These are phyloP conservation scores for Bolboschoenus planiculmis DNA, from an alignment of 176 grass and related monocot genomes.

Conservation along the genomic window DNA sequence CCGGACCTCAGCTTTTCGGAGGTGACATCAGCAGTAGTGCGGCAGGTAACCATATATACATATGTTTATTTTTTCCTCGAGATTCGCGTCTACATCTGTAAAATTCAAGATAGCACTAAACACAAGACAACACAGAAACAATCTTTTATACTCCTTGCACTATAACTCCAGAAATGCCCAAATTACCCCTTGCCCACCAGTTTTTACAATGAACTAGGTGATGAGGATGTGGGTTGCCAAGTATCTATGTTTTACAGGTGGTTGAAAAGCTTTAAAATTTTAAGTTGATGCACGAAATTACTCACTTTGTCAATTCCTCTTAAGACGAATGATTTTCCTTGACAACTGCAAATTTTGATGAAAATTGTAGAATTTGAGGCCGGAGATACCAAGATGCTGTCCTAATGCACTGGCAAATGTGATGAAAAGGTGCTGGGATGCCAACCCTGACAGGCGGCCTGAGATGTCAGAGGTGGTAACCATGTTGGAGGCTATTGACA, in stretches of 20 bases:
- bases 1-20: constrained; percentile 96
- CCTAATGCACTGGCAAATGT: constrained; percentile 74
- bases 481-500: constrained; percentile 95
- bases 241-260: neutral
- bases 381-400: constrained; percentile 94
- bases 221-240: neutral
- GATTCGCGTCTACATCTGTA: neutral
- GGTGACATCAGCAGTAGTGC: constrained; percentile 93
- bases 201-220: neutral
- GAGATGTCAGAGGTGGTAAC: constrained; percentile 89
- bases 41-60: constrained; percentile 47
- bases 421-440: constrained; percentile 98
- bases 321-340: neutral
- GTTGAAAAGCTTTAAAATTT: neutral
- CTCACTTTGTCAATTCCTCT: neutral
- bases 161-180: neutral
- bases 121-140: neutral
- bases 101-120: neutral
- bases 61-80: neutral
- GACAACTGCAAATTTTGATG: constrained; percentile 7
- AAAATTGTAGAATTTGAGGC: constrained; percentile 77
- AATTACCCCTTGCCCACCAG: neutral
- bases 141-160: neutral
- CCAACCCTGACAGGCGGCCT: constrained; percentile 74
- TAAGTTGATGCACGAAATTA: neutral